Evolutionary conservation across 2,329 filamentous ascomycete species (phyloP), one percentile per base, ranked within the genome.

Genomic region (Alternaria ethzedia): DNA sequence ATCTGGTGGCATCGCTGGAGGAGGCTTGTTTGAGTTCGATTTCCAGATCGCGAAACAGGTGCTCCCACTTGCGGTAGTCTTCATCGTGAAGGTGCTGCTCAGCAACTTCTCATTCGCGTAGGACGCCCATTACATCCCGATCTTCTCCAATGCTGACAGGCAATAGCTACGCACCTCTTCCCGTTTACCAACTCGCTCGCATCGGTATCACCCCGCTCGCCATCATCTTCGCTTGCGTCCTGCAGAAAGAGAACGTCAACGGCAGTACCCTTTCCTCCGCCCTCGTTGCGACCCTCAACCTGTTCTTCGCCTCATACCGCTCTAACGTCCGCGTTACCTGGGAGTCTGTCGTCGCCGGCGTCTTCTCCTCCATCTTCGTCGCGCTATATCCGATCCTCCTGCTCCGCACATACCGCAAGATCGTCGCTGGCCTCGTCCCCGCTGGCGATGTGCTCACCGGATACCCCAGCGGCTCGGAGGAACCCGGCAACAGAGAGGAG

Each of bases 81-180:
- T 84, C 63, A 77, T 86, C 25, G 79, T 81, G 26, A 86, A 85
- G 67, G 79, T 86, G 28, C 76, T 85, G 15, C 78, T 87, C 17
- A 86, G 83, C 67, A 87, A 86, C 72, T 80, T 86, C 58, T 85
- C 84, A 4, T 86, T 86, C 65, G 84, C 85, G 81, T 84, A 79
- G 63, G 81, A 65, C 13, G 57, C 20, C n/a, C 13, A 11, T 6
- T 4, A 9, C 1, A n/a, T 11, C 10, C 28, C 10, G 0, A 5
- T n/a, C 9, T 12, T 21, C 13, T 43, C 8, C 17, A n/a, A 5
- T 20, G 26, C 70, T 72, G 55, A 73, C 57, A 45, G 2, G 8
- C 6, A n/a, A 9, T 45, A 84, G 82, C 57, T 86, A 86, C 64
- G 82, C 84, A 13, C 81, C 83, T 54, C 80, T 86, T 12, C 82